Percentiles rank a stretch among this genome's conserved stretches.
Evolutionary conservation across 805 yeast genomes (phyloP).

Genomic region (Yarrowia porcina): DNA sequence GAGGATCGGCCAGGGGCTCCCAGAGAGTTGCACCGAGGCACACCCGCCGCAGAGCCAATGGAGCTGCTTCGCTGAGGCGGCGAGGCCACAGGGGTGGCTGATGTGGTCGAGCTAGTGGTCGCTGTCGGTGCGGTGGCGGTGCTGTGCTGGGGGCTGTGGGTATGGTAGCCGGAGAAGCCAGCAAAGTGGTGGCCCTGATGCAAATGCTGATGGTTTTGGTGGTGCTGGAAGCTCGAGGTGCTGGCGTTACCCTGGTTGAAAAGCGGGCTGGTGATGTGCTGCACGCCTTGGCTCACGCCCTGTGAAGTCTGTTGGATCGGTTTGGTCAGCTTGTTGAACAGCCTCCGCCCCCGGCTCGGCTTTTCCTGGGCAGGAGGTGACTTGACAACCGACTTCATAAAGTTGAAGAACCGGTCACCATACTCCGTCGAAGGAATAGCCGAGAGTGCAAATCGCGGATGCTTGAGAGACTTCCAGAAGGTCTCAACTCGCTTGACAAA

Average conservation of each 20-base stretch:
- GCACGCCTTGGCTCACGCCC: constrained; percentile 7
- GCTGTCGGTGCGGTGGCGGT: background rate
- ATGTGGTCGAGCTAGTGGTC: background rate
- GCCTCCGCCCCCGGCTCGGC: constrained; percentile 4
- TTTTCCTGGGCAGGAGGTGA: constrained; percentile 8
- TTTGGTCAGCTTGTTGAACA: constrained; percentile 15
- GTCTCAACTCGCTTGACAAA: constrained; percentile 78
- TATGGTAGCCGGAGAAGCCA: constrained; percentile 22
- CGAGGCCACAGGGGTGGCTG: background rate
- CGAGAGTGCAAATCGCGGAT: constrained; percentile 51
- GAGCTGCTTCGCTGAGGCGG: constrained; percentile 19
- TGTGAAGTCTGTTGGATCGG: background rate
- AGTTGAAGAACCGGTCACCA: constrained; percentile 77
- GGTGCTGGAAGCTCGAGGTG: constrained; percentile 11
- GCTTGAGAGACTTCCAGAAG: constrained; percentile 46
- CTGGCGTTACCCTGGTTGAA: constrained; percentile 4
- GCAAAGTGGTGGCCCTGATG: constrained; percentile 21
- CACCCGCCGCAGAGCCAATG: constrained; percentile 11
- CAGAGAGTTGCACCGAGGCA: constrained; percentile 23
- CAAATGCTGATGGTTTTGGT: constrained; percentile 20
- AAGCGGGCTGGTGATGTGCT: background rate
- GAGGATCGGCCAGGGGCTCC: constrained; percentile 22
- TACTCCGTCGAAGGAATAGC: constrained; percentile 90
- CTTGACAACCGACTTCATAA: constrained; percentile 36
- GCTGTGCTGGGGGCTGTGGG: constrained; percentile 19